Base-by-base conservation (phyloP, 495 filamentous ascomycete genomes). In the Aspergillus bertholletiae region DNA sequence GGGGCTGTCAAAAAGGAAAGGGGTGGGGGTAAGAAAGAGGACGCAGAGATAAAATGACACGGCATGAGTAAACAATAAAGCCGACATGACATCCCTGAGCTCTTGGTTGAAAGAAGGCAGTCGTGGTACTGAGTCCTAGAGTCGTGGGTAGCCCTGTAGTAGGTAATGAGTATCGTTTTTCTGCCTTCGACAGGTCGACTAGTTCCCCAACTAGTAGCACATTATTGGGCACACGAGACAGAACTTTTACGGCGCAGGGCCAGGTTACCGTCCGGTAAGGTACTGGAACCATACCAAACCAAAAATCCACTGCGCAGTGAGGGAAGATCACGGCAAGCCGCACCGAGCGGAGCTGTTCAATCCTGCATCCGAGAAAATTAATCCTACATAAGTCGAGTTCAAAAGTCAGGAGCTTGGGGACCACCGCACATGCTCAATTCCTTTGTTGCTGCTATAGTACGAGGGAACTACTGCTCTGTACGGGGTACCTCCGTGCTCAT, bases 311-410 rank as follows among this genome's bases (percentile, higher is more conserved):
- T 12, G 18, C 17, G 30, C n/a, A n/a, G n/a, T n/a, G 48, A 18
- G 23, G 43, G 50, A 47, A 47, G 46, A 56, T 47, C 55, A 58
- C 60, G 56, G 53, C 53, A 62, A 62, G 53, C 60, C 53, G 56
- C 59, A 15, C 53, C 35, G 56, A 43, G 45, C 43, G 28, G 45
- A 54, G 56, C 27, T 55, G 53, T 30, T 49, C 46, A 49, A 21
- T 53, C 50, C 20, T 45, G 50, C 50, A 53, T 53, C 50, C 50
- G 39, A 53, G 34, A 37, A n/a, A 37, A 37, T 37, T 37, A 37
- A 20, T 43, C 9, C 2, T 43, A 40, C 35, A 28, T 21, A 27
- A 18, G 26, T 22, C 41, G 28, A 46, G 9, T 11, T 32, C 17
- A 18, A 22, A 28, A 32, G 4, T 46, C 26, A 30, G 49, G 41